Percentiles rank a stretch among this genome's conserved stretches.
Evolutionary conservation across 345 rosid genomes (phyloP).

Genomic region (Passiflora organensis): DNA sequence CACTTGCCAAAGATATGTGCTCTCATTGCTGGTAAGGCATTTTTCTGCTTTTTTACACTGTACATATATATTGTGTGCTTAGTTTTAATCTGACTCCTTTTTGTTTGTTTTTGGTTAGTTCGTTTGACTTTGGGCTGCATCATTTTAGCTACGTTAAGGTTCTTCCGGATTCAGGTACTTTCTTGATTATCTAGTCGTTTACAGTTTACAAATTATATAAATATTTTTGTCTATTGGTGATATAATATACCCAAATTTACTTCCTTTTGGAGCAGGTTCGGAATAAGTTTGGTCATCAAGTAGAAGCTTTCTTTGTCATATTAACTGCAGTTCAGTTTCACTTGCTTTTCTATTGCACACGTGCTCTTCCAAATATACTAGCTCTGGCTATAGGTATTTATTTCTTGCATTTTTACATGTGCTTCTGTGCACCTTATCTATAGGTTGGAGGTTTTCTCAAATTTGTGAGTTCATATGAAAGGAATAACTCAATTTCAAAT

Average conservation of each 20-base stretch:
- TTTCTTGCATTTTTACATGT: slow-evolving; percentile 12
- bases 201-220: background rate
- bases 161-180: slow-evolving; percentile 80
- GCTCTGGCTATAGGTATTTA: slow-evolving; percentile 80
- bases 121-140: slow-evolving; percentile 81
- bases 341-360: slow-evolving; percentile 87
- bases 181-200: slow-evolving; percentile 2
- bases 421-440: no score
- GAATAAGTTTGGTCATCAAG: slow-evolving; percentile 77
- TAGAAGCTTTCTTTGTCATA: slow-evolving; percentile 85
- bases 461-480: no score
- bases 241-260: background rate
- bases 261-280: slow-evolving; percentile 52
- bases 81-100: background rate
- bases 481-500: no score
- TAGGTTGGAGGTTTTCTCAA: no score
- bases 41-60: background rate
- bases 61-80: background rate
- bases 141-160: slow-evolving; percentile 59
- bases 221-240: background rate
- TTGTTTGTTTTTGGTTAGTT: slow-evolving; percentile 33
- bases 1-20: slow-evolving; percentile 65
- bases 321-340: slow-evolving; percentile 85
- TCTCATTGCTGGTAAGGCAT: slow-evolving; percentile 59
- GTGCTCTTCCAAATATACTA: slow-evolving; percentile 83